Base-by-base conservation (phyloP, 2,329 filamentous ascomycete species). In the Cytospora mali region DNA sequence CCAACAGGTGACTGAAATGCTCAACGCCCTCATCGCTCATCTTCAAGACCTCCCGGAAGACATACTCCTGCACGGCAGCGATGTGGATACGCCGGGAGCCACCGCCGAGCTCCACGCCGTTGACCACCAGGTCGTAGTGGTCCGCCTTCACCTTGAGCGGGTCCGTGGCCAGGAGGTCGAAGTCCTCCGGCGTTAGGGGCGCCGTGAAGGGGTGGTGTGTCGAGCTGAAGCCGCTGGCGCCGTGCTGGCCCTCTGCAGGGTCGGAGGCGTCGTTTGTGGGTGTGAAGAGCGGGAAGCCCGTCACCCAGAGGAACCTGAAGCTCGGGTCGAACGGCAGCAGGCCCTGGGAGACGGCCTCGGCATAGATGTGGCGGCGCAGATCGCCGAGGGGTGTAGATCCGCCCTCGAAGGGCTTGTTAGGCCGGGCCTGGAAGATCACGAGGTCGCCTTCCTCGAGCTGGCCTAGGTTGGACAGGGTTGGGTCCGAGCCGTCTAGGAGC, bases 201-300 rank as follows among this genome's bases (percentile, higher is more conserved):
- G 95, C 91, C 0, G 95, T 99, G 76, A 99, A 99, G 0, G 95
- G 95, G 73, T 99, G 95, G 72, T 99, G 95, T 0, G 93, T 97
- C 0, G 94, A 88, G 11, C 89, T 87, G 70, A 98, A 87, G 5
- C 93, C 93, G 0, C 93, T 87, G 1, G 81, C 75, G 21, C 93
- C 93, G 58, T 91, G 92, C 76, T 98, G 93, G 2, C 92, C 92
- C 13, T 60, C 58, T 25, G 58, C 58, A 0, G 91, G 90, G 53
- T 90, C 78, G 3, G 52, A 39, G 14, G 83, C 80, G 57, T 83
- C 78, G 56, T 84, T 86, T 58, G 83, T 84, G 0, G 89, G 91
- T 1, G 92, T 93, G 78, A 99, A 99, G 70, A 99, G 86, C 14
- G 95, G 95, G 72, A 99, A 99, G 64, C 94, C 87, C 0, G 84